Conservation (phyloP, 441 rosid species). For the Macaranga tanarius region DNA sequence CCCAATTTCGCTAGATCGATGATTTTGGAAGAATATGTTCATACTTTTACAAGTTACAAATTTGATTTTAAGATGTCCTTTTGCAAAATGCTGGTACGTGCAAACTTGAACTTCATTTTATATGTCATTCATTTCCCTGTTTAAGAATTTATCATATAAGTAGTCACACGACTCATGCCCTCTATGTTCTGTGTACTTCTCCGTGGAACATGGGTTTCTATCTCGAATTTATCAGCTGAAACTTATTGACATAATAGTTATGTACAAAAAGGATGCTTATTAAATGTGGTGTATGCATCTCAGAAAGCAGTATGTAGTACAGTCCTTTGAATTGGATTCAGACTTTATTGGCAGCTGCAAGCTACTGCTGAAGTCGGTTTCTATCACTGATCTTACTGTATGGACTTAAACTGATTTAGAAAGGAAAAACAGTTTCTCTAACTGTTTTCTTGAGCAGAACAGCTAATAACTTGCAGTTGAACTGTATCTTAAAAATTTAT, state of each 20-base stretch:
- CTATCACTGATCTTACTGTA: background rate
- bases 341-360: slow-evolving; percentile 7
- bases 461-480: background rate
- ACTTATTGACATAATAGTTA: background rate
- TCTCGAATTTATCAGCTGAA: background rate
- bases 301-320: background rate
- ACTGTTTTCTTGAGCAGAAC: background rate
- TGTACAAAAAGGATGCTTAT: background rate
- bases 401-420: background rate
- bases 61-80: slow-evolving; percentile 10
- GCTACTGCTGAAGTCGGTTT: background rate
- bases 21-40: slow-evolving; percentile 3
- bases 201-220: background rate
- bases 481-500: background rate
- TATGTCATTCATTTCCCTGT: background rate
- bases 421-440: background rate
- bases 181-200: background rate
- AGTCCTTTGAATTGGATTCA: slow-evolving; percentile 13
- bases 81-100: background rate
- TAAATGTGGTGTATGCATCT: background rate
- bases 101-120: background rate
- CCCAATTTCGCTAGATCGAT: background rate
- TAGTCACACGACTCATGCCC: background rate
- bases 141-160: background rate
- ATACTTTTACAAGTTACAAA: background rate